Base-by-base conservation (phyloP, 2,329 filamentous ascomycete genomes). In the Fusarium sp. region DNA sequence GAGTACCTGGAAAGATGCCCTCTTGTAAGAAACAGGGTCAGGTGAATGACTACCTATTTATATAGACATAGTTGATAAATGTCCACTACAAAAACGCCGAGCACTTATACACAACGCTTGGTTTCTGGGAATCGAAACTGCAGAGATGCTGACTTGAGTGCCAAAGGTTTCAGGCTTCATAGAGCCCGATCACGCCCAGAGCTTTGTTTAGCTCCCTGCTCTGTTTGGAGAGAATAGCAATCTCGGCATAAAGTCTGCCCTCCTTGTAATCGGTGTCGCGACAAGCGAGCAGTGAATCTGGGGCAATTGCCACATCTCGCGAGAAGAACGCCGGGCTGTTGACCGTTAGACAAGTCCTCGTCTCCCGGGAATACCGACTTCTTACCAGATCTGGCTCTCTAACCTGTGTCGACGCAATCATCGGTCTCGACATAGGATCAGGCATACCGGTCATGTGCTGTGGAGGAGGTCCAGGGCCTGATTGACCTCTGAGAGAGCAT, bases 91-190 rank as follows among this genome's bases (percentile, higher is more conserved):
- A 42, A 42, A 42, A 18, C n/a, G n/a, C 15, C n/a, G 6, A 42
- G 39, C 9, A 42, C n/a, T 42, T 24, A 42, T 16, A 41, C 39
- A 41, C 2, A 13, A 20, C 41, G n/a, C 15, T 26, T 26, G n/a
- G 7, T 42, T 42, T 44, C 4, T 13, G 10, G 41, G 16, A 26
- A 44, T 12, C 1, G 4, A 44, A 44, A 28, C 10, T 16, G 10
- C 20, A 26, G 0, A 7, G 7, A 26, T 1, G 6, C 7, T 44
- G 16, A 6, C 42, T 28, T 14, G 7, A 6, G 1, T 28, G 7
- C 7, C 11, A 28, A 6, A 14, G 2, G 16, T 44, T 44, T 3
- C 11, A 44, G 16, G 31, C 8, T 14, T 41, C 51, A 55, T 16
- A 7, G 14, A 10, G 12, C 5, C 22, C 12, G 22, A n/a, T 20